These are phyloP conservation scores for Boletus insuetus DNA, from an alignment of 768 basidiomycete species.

Conservation along the genomic window DNA sequence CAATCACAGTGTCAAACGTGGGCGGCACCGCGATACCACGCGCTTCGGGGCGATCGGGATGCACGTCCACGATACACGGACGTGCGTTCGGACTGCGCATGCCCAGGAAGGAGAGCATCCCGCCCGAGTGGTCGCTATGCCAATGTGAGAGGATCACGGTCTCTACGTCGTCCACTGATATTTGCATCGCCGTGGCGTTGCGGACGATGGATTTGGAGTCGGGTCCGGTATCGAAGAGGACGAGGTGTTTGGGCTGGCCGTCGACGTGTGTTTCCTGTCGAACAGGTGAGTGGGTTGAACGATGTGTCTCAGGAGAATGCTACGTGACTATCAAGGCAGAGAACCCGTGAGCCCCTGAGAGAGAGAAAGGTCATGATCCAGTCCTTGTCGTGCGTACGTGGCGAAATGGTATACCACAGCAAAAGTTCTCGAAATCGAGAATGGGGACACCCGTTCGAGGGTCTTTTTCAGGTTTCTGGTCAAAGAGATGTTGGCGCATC, in stretches of 20 bases:
- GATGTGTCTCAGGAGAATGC: neutral
- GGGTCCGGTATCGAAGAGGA: slow-evolving; percentile 83
- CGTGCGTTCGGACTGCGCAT: slow-evolving; percentile 33
- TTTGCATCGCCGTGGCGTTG: slow-evolving; percentile 60
- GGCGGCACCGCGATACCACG: slow-evolving; percentile 74
- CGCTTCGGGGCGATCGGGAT: slow-evolving; percentile 70
- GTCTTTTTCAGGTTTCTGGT: slow-evolving; percentile 44
- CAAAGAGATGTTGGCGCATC: slow-evolving; percentile 56
- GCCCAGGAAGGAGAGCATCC: slow-evolving; percentile 63
- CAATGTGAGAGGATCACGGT: slow-evolving; percentile 75
- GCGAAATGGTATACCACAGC: slow-evolving; percentile 47
- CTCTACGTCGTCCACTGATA: slow-evolving; percentile 52
- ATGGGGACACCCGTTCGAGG: slow-evolving; percentile 54
- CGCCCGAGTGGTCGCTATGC: slow-evolving; percentile 76
- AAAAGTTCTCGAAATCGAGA: slow-evolving; percentile 69
- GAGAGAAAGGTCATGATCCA: slow-evolving; percentile 2
- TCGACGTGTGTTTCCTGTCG: slow-evolving; percentile 55
- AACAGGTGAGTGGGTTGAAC: neutral
- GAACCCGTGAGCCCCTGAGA: slow-evolving; percentile 76
- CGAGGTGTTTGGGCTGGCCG: slow-evolving; percentile 45
- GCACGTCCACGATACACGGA: slow-evolving; percentile 63
- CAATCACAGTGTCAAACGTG: slow-evolving; percentile 52
- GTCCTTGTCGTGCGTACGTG: neutral
- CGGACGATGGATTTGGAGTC: slow-evolving; percentile 73
- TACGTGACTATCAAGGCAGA: slow-evolving; percentile 68